Evolutionary conservation across 1,139 yeast species (phyloP), one percentile per base, ranked within the genome.

Genomic region (Pichia cactophila): DNA sequence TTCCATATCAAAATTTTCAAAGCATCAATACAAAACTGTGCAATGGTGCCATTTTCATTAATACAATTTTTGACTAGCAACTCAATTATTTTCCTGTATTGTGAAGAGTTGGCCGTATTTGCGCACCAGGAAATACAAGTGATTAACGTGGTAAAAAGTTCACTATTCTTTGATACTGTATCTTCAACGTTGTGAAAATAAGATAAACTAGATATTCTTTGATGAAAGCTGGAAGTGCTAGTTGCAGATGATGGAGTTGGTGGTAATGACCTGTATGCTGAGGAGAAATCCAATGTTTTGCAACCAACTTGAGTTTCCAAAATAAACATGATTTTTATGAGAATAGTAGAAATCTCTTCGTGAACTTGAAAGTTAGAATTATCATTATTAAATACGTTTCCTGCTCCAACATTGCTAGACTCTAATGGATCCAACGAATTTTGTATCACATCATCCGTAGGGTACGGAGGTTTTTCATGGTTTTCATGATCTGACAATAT

Each of bases 41-140:
- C 74, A 14, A 90, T 80, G 16, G 75, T 69, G 12, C 69, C 67
- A 58, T 84, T 83, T 1, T 75, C 70, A 64, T 89, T 95, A 4
- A 83, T 79, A 2, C 89, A 78, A 60, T 88, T 88, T 53, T 90
- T 72, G 35, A 90, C 81, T 33, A 90, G 68, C 14, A 87, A 70
- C 54, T 89, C 96, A 41, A 89, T 79, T 4, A 85, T 70, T 42
- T 78, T 75, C 47, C 84, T 77, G 61, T 80, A 78, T 6, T 74
- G 69, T 3, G 58, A 44, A 10, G 63, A 50, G 45, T 52, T 55
- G 35, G 58, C 53, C 5, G 58, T 47, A 23, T 55, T 54, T 2
- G 54, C 55, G 43, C 61, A 58, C 67, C 67, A 63, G 2, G 67
- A 56, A 16, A 61, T 55, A 35, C 59, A 54, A 1, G 66, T 88